These are phyloP conservation scores for Cyclotella baltica DNA, from an alignment of 108 stramenopile species.

Conservation along the genomic window DNA sequence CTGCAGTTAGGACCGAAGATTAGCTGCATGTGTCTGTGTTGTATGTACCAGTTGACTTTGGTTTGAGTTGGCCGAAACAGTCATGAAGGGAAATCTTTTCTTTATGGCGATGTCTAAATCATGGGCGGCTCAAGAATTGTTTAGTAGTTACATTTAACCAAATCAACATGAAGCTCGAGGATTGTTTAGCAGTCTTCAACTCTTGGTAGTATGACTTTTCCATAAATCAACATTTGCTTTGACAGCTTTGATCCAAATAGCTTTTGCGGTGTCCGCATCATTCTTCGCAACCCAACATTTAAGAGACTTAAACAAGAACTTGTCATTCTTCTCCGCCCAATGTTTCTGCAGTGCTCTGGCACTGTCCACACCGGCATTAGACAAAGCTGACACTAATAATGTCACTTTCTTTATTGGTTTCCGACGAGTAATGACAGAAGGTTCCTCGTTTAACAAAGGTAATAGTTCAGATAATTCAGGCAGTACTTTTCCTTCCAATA, in stretches of 20 bases:
- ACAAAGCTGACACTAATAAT: constrained; percentile 66
- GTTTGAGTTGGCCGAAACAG: no score
- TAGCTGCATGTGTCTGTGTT: no score
- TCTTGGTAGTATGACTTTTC: constrained; percentile 11
- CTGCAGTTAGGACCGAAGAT: not conserved
- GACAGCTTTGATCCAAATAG: constrained; percentile 74
- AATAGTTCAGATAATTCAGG: constrained; percentile 58
- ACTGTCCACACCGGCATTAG: constrained; percentile 74
- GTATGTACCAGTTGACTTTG: no score
- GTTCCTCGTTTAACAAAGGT: constrained; percentile 72
- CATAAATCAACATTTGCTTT: constrained; percentile 56
- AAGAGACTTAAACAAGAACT: constrained; percentile 76
- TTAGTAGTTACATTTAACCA: no score
- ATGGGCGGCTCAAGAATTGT: no score
- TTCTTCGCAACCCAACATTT: constrained; percentile 72
- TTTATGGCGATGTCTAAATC: no score
- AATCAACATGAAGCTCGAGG: no score
- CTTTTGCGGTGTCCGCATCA: constrained; percentile 58
- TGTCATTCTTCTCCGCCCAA: constrained; percentile 80
- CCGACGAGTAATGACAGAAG: constrained; percentile 72
- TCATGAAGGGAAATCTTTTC: no score
- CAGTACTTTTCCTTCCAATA: constrained; percentile 86
- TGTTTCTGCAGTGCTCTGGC: constrained; percentile 73
- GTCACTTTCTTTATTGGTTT: constrained; percentile 69
- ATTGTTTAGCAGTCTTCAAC: no score